Evolutionary conservation across 2,329 filamentous ascomycete species (phyloP).

Genomic region (Bipolaris oryzae): DNA sequence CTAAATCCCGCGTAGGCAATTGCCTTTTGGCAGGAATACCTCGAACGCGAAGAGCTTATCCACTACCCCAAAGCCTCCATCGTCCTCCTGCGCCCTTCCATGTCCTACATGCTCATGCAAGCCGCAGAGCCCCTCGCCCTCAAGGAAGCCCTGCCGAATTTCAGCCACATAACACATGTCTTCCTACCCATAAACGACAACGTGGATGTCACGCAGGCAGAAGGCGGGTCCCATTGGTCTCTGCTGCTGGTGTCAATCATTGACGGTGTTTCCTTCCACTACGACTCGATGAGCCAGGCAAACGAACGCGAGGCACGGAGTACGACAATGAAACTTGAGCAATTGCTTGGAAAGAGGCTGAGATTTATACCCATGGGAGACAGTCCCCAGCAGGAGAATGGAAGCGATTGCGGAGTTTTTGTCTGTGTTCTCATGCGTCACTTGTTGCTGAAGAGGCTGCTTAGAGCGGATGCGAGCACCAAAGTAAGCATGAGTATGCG

Average conservation of each 20-base stretch:
- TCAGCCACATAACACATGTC: conserved; percentile 81
- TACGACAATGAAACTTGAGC: conserved; percentile 71
- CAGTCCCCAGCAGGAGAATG: conserved; percentile 88
- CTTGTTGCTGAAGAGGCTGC: conserved; percentile 81
- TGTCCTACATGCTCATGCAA: conserved; percentile 90
- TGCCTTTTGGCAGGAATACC: conserved; percentile 96
- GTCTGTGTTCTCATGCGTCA: conserved; percentile 96
- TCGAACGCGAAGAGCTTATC: conserved; percentile 85
- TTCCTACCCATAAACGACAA: conserved; percentile 97
- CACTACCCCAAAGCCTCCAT: conserved; percentile 84
- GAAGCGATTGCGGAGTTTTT: conserved; percentile 92
- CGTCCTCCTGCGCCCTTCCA: conserved; percentile 86
- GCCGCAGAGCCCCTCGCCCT: conserved; percentile 63
- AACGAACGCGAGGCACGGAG: conserved; percentile 77
- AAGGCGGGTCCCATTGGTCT: conserved; percentile 94
- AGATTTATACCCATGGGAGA: conserved; percentile 83
- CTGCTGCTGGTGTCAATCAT: conserved; percentile 86
- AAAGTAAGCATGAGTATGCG: conserved; percentile 95
- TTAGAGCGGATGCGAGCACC: conserved; percentile 77
- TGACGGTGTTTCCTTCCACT: conserved; percentile 93
- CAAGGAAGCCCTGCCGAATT: conserved; percentile 76
- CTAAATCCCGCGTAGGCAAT: conserved; percentile 69
- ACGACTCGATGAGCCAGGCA: conserved; percentile 80
- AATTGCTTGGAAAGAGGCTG: conserved; percentile 69
- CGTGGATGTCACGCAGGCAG: conserved; percentile 75